Evolutionary conservation across 306 rosid genomes (phyloP).

Genomic region (Mimosa bimucronata): DNA sequence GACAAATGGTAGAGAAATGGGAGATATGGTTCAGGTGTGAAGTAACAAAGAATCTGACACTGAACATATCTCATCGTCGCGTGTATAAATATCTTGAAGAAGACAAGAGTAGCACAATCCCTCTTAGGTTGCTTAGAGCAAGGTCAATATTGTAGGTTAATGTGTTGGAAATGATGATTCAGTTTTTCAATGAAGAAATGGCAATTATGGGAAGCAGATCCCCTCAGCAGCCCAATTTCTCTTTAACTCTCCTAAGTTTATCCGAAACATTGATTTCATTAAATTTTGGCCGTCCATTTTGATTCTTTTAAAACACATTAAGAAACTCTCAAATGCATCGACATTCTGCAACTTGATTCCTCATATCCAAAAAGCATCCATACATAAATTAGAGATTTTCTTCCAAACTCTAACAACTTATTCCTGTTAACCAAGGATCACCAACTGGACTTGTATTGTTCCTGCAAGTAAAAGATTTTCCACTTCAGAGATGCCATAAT

Average conservation of each 20-base stretch:
- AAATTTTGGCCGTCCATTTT: too few relatives aligned
- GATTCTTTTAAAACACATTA: too few relatives aligned
- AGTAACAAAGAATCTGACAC: slow-evolving; percentile 23
- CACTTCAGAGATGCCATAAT: slow-evolving; percentile 28
- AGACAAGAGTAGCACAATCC: background rate
- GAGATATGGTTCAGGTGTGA: slow-evolving; percentile 33
- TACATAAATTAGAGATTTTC: slow-evolving; percentile 65
- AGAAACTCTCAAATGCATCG: too few relatives aligned
- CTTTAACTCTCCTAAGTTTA: too few relatives aligned
- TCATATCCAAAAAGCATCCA: slow-evolving; percentile 86
- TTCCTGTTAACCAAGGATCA: slow-evolving; percentile 44
- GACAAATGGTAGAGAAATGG: slow-evolving; percentile 34
- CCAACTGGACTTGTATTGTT: slow-evolving; percentile 17
- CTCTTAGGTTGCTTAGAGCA: too few relatives aligned
- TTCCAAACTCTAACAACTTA: slow-evolving; percentile 58
- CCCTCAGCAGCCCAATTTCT: too few relatives aligned
- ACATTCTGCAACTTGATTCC: slow-evolving; percentile 38
- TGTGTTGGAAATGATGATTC: too few relatives aligned
- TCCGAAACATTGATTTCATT: too few relatives aligned
- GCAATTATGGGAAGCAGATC: too few relatives aligned
- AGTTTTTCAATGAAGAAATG: too few relatives aligned
- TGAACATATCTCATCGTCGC: slow-evolving; percentile 41
- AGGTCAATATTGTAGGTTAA: too few relatives aligned
- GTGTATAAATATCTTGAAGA: background rate
- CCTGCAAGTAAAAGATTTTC: slow-evolving; percentile 38